Conservation (phyloP, 805 yeast species). For the Blastobotrys chiropterorum region DNA sequence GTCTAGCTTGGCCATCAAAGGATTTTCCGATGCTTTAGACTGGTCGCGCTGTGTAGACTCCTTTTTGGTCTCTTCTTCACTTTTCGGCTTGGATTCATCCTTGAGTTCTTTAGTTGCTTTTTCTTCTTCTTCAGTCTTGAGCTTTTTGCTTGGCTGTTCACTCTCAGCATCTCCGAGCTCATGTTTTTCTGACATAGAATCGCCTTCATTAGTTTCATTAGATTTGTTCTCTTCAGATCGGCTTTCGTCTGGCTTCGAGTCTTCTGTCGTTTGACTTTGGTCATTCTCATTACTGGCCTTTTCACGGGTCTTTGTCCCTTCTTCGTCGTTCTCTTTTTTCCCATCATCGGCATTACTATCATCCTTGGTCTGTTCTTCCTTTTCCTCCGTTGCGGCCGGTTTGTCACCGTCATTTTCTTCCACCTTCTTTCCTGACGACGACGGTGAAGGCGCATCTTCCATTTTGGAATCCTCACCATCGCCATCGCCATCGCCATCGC, state of each 20-base stretch:
- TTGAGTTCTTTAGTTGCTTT: not conserved
- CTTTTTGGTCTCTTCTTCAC: not conserved
- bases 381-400: not conserved
- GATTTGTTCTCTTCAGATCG: no score
- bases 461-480: not conserved
- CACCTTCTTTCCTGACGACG: conserved; percentile 16
- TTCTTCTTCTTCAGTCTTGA: not conserved
- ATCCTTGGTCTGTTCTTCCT: conserved; percentile 8
- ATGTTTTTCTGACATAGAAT: no score
- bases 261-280: no score
- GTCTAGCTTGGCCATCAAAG: no score
- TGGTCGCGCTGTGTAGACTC: no score
- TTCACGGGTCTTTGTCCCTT: not conserved
- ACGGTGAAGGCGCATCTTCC: conserved; percentile 11
- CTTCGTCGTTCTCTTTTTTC: not conserved
- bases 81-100: not conserved
- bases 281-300: no score
- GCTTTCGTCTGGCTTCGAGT: no score
- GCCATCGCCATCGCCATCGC: not conserved
- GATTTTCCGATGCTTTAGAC: no score
- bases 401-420: conserved; percentile 16
- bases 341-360: conserved; percentile 9
- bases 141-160: no score
- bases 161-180: no score
- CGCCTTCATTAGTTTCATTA: no score